These are phyloP conservation scores for Neofusicoccum ribis DNA, from an alignment of 2,329 filamentous ascomycete genomes.

Conservation along the genomic window DNA sequence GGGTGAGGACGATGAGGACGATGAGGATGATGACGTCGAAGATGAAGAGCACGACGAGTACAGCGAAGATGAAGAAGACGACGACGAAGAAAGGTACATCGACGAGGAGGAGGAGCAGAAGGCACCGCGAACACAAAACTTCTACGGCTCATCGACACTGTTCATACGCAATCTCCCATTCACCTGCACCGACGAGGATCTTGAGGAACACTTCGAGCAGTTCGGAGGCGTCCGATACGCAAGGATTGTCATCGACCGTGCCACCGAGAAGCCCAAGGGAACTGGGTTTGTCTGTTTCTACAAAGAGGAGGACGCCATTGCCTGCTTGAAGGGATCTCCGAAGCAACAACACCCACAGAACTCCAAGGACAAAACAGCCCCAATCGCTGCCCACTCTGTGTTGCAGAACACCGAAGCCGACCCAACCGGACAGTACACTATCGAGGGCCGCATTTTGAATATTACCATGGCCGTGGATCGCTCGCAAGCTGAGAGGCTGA, in stretches of 20 bases:
- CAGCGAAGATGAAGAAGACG: conserved; percentile 44
- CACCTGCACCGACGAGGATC: conserved; percentile 75
- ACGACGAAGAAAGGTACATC: conserved; percentile 41
- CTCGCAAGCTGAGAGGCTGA: conserved; percentile 73
- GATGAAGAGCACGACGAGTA: conserved; percentile 44
- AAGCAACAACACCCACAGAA: conserved; percentile 39
- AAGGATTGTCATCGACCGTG: conserved; percentile 82
- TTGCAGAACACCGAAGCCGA: conserved; percentile 85
- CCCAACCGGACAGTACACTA: conserved; percentile 78
- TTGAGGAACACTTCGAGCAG: conserved; percentile 81
- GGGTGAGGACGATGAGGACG: conserved; percentile 39
- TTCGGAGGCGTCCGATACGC: conserved; percentile 92
- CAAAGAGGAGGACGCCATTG: conserved; percentile 70
- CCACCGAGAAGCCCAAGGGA: conserved; percentile 82
- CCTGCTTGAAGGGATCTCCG: conserved; percentile 76
- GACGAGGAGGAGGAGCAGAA: conserved; percentile 42
- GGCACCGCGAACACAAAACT: conserved; percentile 22
- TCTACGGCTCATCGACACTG: conserved; percentile 67
- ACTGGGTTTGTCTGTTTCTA: conserved; percentile 96
- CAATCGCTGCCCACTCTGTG: conserved; percentile 67
- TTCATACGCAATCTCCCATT: conserved; percentile 96
- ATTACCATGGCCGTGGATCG: conserved; percentile 83
- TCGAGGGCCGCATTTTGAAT: conserved; percentile 85
- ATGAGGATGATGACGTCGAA: conserved; percentile 42
- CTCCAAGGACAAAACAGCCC: conserved; percentile 36